These are phyloP conservation scores for Mollisiaceae sp. DNA, from an alignment of 2,329 filamentous ascomycete genomes.

Conservation along the genomic window DNA sequence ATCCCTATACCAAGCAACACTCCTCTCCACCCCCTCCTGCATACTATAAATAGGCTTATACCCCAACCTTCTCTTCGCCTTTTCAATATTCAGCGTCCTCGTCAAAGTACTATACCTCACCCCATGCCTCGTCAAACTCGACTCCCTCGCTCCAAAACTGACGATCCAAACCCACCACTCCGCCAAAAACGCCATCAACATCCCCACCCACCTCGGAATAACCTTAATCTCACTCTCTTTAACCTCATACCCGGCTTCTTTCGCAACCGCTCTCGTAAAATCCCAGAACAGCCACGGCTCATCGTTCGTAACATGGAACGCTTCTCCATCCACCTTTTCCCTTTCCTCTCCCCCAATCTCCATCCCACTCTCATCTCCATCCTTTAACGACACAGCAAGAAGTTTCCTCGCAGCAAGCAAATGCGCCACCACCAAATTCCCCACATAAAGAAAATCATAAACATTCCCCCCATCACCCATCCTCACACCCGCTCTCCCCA, in stretches of 20 bases:
- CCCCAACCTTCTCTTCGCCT: conserved; percentile 70
- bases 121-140: conserved; percentile 17
- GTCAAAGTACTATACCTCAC: conserved; percentile 71
- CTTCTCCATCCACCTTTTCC: conserved; percentile 24
- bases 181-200: conserved; percentile 22
- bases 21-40: conserved; percentile 56
- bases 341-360: too few species aligned
- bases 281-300: conserved; percentile 30
- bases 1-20: conserved; percentile 14
- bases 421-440: conserved; percentile 57
- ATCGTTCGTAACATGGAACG: conserved; percentile 31
- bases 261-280: conserved; percentile 20
- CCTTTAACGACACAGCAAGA: background rate
- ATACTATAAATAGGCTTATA: conserved; percentile 70
- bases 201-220: conserved; percentile 19
- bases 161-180: conserved; percentile 29
- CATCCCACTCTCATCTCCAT: conserved; percentile 24
- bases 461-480: conserved; percentile 57
- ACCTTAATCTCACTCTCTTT: conserved; percentile 4
- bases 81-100: conserved; percentile 74
- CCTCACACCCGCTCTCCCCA: conserved; percentile 55
- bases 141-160: conserved; percentile 25
- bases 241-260: conserved; percentile 17
- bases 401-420: conserved; percentile 51
- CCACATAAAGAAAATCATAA: conserved; percentile 59